Percentiles rank a stretch among this genome's conserved stretches.
Conservation (phyloP, 2,329 filamentous ascomycete species). For the Paracamarosporium sp. region DNA sequence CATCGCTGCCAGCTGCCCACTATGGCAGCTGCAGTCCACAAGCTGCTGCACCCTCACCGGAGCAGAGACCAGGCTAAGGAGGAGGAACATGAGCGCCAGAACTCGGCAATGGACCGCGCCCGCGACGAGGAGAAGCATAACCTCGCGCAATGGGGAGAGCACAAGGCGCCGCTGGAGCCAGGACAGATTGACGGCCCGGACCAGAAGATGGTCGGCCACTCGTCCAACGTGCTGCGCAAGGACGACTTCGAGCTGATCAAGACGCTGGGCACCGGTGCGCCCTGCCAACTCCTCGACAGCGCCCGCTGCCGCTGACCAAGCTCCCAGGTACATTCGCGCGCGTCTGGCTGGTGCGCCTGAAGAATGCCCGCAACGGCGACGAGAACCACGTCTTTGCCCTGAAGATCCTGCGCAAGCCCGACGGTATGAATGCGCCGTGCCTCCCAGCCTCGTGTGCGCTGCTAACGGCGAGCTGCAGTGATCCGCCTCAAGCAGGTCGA, state of each 20-base stretch:
- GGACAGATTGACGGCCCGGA: conserved; percentile 52
- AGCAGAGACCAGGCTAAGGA: conserved; percentile 31
- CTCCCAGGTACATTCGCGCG: conserved; percentile 76
- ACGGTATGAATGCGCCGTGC: conserved; percentile 49
- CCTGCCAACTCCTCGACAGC: too few species aligned
- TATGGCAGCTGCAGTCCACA: conserved; percentile 48
- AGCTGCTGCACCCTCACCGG: conserved; percentile 45
- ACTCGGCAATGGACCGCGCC: conserved; percentile 44
- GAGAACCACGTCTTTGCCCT: conserved; percentile 76
- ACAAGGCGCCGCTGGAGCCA: conserved; percentile 51
- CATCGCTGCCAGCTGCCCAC: conserved; percentile 11
- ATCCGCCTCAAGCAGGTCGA: conserved; percentile 86
- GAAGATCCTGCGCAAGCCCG: conserved; percentile 74
- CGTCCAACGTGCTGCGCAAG: conserved; percentile 53
- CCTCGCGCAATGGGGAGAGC: conserved; percentile 55
- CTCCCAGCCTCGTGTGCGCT: not conserved
- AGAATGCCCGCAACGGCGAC: conserved; percentile 59
- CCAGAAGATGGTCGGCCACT: conserved; percentile 56
- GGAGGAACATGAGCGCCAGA: conserved; percentile 37
- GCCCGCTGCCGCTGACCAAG: too few species aligned
- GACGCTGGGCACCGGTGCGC: conserved; percentile 79
- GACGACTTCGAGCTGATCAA: conserved; percentile 76
- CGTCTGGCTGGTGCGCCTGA: conserved; percentile 77
- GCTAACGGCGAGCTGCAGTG: conserved; percentile 55
- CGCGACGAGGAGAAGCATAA: conserved; percentile 56